Conservation (phyloP, 2,329 filamentous ascomycete genomes). For the Trichoderma atrobrunneum region DNA sequence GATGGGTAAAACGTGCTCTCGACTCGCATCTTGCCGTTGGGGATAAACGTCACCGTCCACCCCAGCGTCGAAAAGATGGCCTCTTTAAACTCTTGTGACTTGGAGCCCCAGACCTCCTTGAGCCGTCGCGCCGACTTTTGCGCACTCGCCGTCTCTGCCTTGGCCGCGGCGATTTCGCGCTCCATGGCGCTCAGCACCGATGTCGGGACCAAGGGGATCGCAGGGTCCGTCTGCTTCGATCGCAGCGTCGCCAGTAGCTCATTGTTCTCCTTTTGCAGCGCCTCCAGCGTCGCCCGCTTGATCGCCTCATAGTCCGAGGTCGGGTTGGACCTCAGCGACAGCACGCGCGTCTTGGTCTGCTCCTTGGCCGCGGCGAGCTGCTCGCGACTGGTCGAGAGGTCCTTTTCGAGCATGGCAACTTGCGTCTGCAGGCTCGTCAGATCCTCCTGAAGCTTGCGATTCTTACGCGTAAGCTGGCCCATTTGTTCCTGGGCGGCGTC, state of each 20-base stretch:
- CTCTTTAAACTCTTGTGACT: constrained; percentile 92
- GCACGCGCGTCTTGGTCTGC: constrained; percentile 73
- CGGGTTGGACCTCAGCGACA: constrained; percentile 88
- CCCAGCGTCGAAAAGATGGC: constrained; percentile 88
- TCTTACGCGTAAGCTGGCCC: constrained; percentile 82
- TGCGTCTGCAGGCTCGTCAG: constrained; percentile 67
- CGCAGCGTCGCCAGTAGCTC: constrained; percentile 74
- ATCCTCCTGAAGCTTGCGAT: constrained; percentile 78
- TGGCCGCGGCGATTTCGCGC: constrained; percentile 70
- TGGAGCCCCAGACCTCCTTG: constrained; percentile 88
- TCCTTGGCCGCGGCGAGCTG: constrained; percentile 67
- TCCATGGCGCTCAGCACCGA: constrained; percentile 73
- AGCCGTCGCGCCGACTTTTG: constrained; percentile 83
- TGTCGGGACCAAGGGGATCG: constrained; percentile 66
- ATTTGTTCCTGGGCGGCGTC: constrained; percentile 67
- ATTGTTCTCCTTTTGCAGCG: constrained; percentile 78
- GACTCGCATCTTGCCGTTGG: constrained; percentile 93
- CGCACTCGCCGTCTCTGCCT: constrained; percentile 65
- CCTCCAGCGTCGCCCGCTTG: constrained; percentile 74
- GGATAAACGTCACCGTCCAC: constrained; percentile 93
- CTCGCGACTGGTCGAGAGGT: constrained; percentile 67
- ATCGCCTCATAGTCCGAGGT: constrained; percentile 82
- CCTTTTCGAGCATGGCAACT: constrained; percentile 68
- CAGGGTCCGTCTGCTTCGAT: constrained; percentile 39
- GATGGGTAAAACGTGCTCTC: constrained; percentile 81